Conservation (phyloP, 2,329 filamentous ascomycete genomes). For the Periconia sp. region DNA sequence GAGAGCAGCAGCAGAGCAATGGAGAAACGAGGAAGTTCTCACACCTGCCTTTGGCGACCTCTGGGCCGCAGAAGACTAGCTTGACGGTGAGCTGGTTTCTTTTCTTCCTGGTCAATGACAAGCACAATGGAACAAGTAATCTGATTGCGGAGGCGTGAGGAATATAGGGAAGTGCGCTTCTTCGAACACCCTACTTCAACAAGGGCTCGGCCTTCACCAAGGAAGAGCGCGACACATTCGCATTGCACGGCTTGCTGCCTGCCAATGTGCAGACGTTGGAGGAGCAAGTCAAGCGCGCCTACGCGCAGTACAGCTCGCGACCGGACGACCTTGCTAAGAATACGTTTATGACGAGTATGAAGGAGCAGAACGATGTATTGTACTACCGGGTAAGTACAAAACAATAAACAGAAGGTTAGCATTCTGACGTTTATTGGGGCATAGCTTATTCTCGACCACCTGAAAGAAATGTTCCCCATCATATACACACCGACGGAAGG, state of each 20-base stretch:
- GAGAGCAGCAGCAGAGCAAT: too few species aligned
- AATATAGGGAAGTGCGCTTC: slow-evolving; percentile 50
- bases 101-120: too few species aligned
- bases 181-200: slow-evolving; percentile 72
- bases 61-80: slow-evolving; percentile 43
- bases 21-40: slow-evolving; percentile 35
- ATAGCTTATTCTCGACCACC: slow-evolving; percentile 71
- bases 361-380: slow-evolving; percentile 81
- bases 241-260: slow-evolving; percentile 72
- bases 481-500: slow-evolving; percentile 91
- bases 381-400: slow-evolving; percentile 66
- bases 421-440: slow-evolving; percentile 3
- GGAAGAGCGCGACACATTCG: slow-evolving; percentile 69
- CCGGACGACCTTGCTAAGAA: slow-evolving; percentile 75
- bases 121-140: too few species aligned
- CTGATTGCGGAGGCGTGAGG: neutral
- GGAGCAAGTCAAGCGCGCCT: slow-evolving; percentile 75
- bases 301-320: slow-evolving; percentile 71
- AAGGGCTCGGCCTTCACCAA: slow-evolving; percentile 78
- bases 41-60: slow-evolving; percentile 45
- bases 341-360: slow-evolving; percentile 82
- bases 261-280: slow-evolving; percentile 72
- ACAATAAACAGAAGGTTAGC: neutral
- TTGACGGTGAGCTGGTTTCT: slow-evolving; percentile 33
- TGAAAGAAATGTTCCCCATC: slow-evolving; percentile 87